Conservation (phyloP, 768 basidiomycete species). For the Termitomyces sp. region DNA sequence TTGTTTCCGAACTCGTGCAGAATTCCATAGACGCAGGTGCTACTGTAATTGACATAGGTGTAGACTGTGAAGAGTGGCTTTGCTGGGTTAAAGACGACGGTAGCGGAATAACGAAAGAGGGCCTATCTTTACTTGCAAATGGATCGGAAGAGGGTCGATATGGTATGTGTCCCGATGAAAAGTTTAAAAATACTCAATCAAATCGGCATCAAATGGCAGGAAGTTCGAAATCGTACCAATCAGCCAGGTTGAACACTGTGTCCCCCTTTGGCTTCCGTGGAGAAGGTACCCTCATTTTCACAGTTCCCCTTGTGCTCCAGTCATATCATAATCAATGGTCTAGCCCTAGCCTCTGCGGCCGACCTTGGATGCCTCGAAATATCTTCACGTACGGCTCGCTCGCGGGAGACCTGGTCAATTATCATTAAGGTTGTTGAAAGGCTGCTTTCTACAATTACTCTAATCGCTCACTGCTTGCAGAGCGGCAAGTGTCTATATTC, state of each 20-base stretch:
- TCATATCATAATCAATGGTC: neutral
- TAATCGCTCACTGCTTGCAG: slow-evolving; percentile 28
- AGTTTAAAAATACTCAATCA: neutral
- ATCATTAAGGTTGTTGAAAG: slow-evolving; percentile 60
- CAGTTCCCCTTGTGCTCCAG: neutral
- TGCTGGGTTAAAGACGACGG: slow-evolving; percentile 90
- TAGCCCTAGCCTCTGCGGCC: slow-evolving; percentile 82
- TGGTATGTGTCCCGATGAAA: slow-evolving; percentile 37
- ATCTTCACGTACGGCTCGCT: slow-evolving; percentile 61
- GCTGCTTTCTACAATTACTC: neutral
- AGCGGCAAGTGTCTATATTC: slow-evolving; percentile 61
- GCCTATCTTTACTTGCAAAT: slow-evolving; percentile 48
- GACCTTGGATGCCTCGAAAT: slow-evolving; percentile 80
- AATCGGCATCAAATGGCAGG: slow-evolving; percentile 31
- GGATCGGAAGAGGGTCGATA: slow-evolving; percentile 56
- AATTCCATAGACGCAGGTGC: slow-evolving; percentile 86
- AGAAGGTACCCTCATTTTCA: slow-evolving; percentile 58
- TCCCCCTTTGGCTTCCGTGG: slow-evolving; percentile 89
- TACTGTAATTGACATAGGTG: slow-evolving; percentile 58
- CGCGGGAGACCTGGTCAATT: slow-evolving; percentile 66
- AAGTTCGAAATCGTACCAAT: slow-evolving; percentile 65
- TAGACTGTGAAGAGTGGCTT: slow-evolving; percentile 74
- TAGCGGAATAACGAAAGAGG: slow-evolving; percentile 59
- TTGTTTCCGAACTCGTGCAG: slow-evolving; percentile 83
- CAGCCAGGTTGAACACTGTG: slow-evolving; percentile 41